A percentile compares a stretch with the other conserved stretches of the same genome.
Conservation (phyloP, 768 basidiomycete species). For the Naganishia antarctica region DNA sequence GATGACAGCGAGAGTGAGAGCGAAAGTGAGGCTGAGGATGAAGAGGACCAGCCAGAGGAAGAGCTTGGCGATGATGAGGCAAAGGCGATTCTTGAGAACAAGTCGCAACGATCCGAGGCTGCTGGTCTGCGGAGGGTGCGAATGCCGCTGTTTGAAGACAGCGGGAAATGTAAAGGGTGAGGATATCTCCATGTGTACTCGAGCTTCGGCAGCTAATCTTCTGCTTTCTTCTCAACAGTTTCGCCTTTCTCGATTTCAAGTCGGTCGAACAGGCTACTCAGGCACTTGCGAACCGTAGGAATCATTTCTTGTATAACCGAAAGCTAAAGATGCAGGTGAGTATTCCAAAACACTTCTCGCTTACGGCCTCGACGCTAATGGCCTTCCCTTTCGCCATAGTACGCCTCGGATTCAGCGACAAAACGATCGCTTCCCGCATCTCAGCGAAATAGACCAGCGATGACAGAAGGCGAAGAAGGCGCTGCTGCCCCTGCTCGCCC, state of each 20-base stretch:
- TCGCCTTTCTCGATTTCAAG: constrained; percentile 89
- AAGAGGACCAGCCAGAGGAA: constrained; percentile 36
- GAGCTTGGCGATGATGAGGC: constrained; percentile 51
- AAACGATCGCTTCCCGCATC: constrained; percentile 37
- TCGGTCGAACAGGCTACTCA: constrained; percentile 71
- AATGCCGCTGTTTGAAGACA: constrained; percentile 94
- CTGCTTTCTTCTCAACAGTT: constrained; percentile 54
- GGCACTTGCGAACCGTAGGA: constrained; percentile 74
- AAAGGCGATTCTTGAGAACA: constrained; percentile 55
- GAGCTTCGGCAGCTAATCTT: background rate
- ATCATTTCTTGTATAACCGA: constrained; percentile 70
- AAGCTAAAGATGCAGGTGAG: constrained; percentile 63
- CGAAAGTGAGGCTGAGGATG: constrained; percentile 27
- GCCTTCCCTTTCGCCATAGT: constrained; percentile 30
- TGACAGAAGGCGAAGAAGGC: constrained; percentile 20
- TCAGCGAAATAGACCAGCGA: constrained; percentile 21
- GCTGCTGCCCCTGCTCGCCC: constrained; percentile 4
- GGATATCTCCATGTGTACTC: constrained; percentile 26
- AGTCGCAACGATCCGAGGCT: constrained; percentile 24
- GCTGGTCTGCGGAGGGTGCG: constrained; percentile 63
- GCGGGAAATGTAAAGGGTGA: constrained; percentile 91
- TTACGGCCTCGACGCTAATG: background rate
- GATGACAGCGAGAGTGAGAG: constrained; percentile 35
- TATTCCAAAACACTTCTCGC: background rate
- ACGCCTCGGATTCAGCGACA: constrained; percentile 48